Evolutionary conservation across 108 stramenopile genomes (phyloP).

Genomic region (Fragilariopsis cylindrus): DNA sequence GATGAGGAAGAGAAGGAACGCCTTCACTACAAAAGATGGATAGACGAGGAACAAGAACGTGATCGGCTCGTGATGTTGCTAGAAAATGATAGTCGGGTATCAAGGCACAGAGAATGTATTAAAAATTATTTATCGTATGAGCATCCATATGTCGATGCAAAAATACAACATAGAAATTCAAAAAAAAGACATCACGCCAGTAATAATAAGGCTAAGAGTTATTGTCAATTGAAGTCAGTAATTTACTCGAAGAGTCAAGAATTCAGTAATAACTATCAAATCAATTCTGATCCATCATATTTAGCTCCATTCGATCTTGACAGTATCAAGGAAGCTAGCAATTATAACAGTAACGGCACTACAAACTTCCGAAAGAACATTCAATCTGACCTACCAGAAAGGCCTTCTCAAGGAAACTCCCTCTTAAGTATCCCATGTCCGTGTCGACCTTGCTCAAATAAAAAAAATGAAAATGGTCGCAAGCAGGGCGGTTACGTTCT

Average conservation of each 20-base stretch:
- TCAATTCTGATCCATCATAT: constrained; percentile 48
- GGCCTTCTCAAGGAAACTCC: constrained; percentile 56
- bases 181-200: neutral
- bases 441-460: constrained; percentile 45
- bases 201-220: neutral
- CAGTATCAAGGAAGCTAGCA: constrained; percentile 17
- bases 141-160: constrained; percentile 10
- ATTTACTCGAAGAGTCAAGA: constrained; percentile 11
- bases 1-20: neutral
- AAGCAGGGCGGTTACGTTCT: constrained; percentile 31
- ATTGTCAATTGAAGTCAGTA: neutral
- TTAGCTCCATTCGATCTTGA: constrained; percentile 45
- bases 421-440: constrained; percentile 54
- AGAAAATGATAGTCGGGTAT: neutral
- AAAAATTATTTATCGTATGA: constrained; percentile 25
- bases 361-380: constrained; percentile 14
- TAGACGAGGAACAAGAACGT: neutral
- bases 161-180: neutral
- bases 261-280: constrained; percentile 18
- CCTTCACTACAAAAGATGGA: neutral
- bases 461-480: constrained; percentile 15
- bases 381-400: constrained; percentile 29
- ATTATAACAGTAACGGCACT: neutral
- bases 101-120: constrained; percentile 6
- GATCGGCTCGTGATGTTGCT: constrained; percentile 14